Evolutionary conservation across 805 yeast genomes (phyloP).

Genomic region (Nakazawaea pomicola): DNA sequence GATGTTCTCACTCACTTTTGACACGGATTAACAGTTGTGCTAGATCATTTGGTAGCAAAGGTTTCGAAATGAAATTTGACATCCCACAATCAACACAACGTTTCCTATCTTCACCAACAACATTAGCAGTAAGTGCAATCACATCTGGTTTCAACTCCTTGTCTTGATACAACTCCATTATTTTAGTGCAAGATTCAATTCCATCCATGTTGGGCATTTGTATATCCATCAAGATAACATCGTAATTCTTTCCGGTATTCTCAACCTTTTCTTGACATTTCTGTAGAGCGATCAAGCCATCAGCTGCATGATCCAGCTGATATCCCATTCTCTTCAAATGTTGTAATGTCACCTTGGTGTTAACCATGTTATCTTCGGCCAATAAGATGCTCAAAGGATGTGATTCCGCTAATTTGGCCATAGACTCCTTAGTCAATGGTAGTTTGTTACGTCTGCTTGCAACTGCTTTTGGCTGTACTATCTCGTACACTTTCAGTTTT

Average conservation of each 20-base stretch:
- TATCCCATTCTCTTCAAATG: constrained; percentile 47
- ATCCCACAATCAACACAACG: constrained; percentile 44
- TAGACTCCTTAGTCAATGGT: constrained; percentile 26
- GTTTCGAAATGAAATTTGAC: constrained; percentile 49
- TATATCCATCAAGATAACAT: constrained; percentile 51
- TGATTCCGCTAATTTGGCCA: constrained; percentile 28
- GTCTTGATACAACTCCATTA: constrained; percentile 26
- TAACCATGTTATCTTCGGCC: constrained; percentile 52
- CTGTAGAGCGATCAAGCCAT: constrained; percentile 41
- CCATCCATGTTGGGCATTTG: constrained; percentile 58
- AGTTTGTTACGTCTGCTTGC: constrained; percentile 12
- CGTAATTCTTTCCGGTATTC: constrained; percentile 33
- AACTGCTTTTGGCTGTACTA: neutral
- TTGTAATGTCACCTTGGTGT: constrained; percentile 44
- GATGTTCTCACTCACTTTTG: neutral
- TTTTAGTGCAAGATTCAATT: constrained; percentile 39
- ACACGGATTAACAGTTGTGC: constrained; percentile 27
- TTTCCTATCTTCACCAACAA: constrained; percentile 47
- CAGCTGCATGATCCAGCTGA: constrained; percentile 46
- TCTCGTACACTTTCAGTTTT: constrained; percentile 14
- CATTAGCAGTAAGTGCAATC: constrained; percentile 48
- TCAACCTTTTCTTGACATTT: constrained; percentile 24
- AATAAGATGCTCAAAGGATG: constrained; percentile 44
- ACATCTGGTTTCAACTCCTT: constrained; percentile 30
- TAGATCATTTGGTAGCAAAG: constrained; percentile 42